Conservation (phyloP, 2,329 filamentous ascomycete genomes). For the Penicillium sp. region DNA sequence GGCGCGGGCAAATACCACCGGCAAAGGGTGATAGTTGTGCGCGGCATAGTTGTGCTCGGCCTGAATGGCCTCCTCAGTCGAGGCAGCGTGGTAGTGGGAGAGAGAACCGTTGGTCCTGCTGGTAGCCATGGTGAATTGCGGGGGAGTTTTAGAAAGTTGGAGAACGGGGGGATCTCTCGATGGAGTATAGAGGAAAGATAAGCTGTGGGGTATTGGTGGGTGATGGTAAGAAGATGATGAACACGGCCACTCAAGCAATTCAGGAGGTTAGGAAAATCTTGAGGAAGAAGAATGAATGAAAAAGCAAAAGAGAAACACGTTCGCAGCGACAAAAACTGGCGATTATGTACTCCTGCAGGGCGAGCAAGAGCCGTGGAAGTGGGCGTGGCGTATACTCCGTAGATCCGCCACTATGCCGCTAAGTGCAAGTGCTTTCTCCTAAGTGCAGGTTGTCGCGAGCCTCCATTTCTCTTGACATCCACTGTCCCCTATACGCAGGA, state of each 20-base stretch:
- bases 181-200: not conserved
- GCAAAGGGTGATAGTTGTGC: constrained; percentile 98
- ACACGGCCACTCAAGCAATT: not conserved
- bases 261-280: not conserved
- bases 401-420: constrained; percentile 33
- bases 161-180: constrained; percentile 4
- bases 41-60: constrained; percentile 83
- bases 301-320: constrained; percentile 4
- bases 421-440: constrained; percentile 38
- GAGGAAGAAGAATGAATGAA: constrained; percentile 2
- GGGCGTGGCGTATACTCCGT: constrained; percentile 11
- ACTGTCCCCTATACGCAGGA: constrained; percentile 32
- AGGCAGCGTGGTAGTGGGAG: constrained; percentile 69
- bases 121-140: constrained; percentile 27
- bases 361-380: constrained; percentile 11
- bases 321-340: not conserved
- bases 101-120: constrained; percentile 44
- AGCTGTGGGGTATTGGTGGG: constrained; percentile 1
- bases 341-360: constrained; percentile 6
- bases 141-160: constrained; percentile 23
- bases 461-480: constrained; percentile 11
- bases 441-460: constrained; percentile 32
- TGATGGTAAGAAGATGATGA: not conserved
- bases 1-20: constrained; percentile 86
- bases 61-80: constrained; percentile 76